Conservation (phyloP, 2,329 filamentous ascomycete genomes). For the Penicillium sp. region DNA sequence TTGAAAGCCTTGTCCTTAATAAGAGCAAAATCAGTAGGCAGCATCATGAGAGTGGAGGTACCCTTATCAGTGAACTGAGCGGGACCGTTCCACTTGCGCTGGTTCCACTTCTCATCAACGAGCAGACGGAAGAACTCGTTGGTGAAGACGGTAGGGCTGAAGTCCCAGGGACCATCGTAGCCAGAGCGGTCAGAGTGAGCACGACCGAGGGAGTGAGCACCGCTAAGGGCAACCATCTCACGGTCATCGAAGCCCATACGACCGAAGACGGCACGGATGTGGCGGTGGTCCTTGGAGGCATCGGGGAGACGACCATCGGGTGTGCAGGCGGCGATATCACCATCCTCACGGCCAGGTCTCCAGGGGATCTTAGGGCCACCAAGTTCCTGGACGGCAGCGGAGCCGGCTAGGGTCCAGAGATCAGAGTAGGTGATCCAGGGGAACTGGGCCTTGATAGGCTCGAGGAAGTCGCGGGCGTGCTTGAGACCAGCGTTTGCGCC, state of each 20-base stretch:
- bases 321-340: slow-evolving; percentile 80
- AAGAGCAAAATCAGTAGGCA: slow-evolving; percentile 86
- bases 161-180: slow-evolving; percentile 87
- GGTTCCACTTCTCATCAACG: slow-evolving; percentile 87
- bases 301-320: slow-evolving; percentile 91
- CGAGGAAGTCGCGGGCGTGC: slow-evolving; percentile 85
- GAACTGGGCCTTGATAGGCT: slow-evolving; percentile 85
- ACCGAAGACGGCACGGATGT: slow-evolving; percentile 88
- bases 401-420: slow-evolving; percentile 89
- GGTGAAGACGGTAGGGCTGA: slow-evolving; percentile 85
- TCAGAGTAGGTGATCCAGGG: slow-evolving; percentile 97
- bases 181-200: slow-evolving; percentile 88
- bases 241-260: slow-evolving; percentile 98
- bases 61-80: slow-evolving; percentile 87
- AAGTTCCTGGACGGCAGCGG: slow-evolving; percentile 91
- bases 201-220: slow-evolving; percentile 84
- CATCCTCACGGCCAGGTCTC: slow-evolving; percentile 81
- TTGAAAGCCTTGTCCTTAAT: slow-evolving; percentile 86
- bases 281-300: slow-evolving; percentile 72
- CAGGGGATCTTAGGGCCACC: slow-evolving; percentile 84
- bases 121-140: slow-evolving; percentile 94
- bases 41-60: slow-evolving; percentile 93
- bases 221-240: slow-evolving; percentile 88
- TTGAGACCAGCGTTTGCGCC: slow-evolving; percentile 91
- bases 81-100: slow-evolving; percentile 88